A percentile compares a stretch with the other conserved stretches of the same genome.
These are phyloP conservation scores for Daedaleopsis sinensis DNA, from an alignment of 768 basidiomycete species.

Conservation along the genomic window DNA sequence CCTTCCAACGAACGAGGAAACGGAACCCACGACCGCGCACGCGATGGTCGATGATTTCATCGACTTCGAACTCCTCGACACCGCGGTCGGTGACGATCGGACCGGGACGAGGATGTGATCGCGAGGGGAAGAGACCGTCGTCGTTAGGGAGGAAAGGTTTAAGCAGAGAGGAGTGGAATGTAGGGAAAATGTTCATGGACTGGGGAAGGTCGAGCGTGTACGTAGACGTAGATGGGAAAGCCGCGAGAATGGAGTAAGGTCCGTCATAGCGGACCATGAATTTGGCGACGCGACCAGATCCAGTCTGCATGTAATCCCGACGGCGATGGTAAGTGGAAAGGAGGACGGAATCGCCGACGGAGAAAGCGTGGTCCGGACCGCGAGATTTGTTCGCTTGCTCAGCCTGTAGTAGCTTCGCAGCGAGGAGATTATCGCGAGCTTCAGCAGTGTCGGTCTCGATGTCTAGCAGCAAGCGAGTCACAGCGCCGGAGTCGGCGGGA, in stretches of 20 bases:
- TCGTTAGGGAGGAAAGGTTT: conserved; percentile 38
- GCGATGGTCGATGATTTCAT: conserved; percentile 33
- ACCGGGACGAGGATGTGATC: conserved; percentile 26
- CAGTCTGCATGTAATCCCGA: conserved; percentile 29
- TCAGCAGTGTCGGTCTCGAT: conserved; percentile 18
- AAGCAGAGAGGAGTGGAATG: conserved; percentile 35
- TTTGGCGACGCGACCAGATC: conserved; percentile 31
- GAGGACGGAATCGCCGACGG: conserved; percentile 38
- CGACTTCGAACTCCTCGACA: conserved; percentile 30
- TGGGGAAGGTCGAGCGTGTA: conserved; percentile 31
- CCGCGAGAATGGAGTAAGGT: conserved; percentile 24
- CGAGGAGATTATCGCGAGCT: conserved; percentile 39
- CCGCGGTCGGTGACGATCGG: conserved; percentile 32
- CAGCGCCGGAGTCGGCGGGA: no score
- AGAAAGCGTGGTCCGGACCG: conserved; percentile 25
- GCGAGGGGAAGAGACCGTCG: conserved; percentile 38
- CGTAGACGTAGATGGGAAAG: conserved; percentile 15
- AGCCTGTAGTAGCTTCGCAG: conserved; percentile 32
- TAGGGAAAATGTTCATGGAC: conserved; percentile 2
- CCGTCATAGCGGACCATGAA: no score
- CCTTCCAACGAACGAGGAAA: conserved; percentile 37
- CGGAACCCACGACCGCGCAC: conserved; percentile 30
- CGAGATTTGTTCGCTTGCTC: conserved; percentile 31
- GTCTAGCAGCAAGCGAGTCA: no score
- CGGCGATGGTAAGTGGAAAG: conserved; percentile 36